Evolutionary conservation across 148 eudicot genomes (phyloP), one percentile per base, ranked within the genome.

Genomic region (Rhododendron ferrugineum): DNA sequence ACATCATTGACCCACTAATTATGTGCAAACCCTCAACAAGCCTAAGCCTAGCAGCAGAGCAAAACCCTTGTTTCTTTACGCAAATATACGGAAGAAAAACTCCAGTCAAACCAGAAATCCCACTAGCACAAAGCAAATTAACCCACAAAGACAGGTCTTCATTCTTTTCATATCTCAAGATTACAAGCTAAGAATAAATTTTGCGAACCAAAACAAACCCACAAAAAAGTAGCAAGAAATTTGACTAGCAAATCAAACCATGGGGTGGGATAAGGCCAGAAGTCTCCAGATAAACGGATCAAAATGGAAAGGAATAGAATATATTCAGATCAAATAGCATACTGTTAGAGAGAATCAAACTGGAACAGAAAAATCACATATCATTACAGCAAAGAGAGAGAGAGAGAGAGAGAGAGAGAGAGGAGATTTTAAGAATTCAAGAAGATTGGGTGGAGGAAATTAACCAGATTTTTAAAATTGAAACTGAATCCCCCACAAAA

Each of bases 1-100:
- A 91, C 83, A 91, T 90, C 92, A 89, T 91, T 82, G 86, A 46
- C 37, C n/a, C 62, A 11, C 22, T 26, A 40, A n/a, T 52, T 77
- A 78, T 10, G 40, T n/a, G 15, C 36, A 26, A 30, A 70, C 28
- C 81, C 62, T 36, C 9, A 49, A 36, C 81, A 76, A 54, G 40
- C 34, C 73, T n/a, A 56, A 37, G 40, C 34, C 81, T n/a, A 50
- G 14, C 72, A 11, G 80, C 32, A 64, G 30, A 64, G 40, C 1
- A 1, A 75, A n/a, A 11, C 34, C 60, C 81, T 80, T 66, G 49
- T 36, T 37, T 23, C 32, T 81, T 26, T 81, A 9, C 3, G 70
- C 70, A 56, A 56, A 54, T 23, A 36, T 36, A 54, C 8, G n/a
- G 14, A 36, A 37, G 14, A 36, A 58, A 60, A 86, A 10, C 4